These are phyloP conservation scores for Neurospora sp. DNA, from an alignment of 495 filamentous ascomycete genomes.

Conservation along the genomic window DNA sequence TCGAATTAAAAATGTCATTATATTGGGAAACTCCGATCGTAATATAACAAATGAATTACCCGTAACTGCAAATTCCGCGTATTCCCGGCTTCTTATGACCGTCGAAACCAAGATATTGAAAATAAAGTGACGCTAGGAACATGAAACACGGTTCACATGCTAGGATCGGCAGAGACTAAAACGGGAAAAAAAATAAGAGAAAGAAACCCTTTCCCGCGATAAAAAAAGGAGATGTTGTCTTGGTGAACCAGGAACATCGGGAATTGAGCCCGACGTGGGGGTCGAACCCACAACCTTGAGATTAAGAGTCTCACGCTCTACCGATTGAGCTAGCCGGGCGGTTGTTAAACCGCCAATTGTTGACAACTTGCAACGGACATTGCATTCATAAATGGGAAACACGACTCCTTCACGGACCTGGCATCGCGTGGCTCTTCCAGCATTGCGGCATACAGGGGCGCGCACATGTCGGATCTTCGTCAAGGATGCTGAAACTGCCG, in stretches of 20 bases:
- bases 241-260: neutral
- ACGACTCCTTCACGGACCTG: neutral
- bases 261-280: neutral
- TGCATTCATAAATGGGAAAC: neutral
- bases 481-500: neutral
- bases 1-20: neutral
- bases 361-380: fast-evolving
- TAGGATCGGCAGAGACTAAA: neutral
- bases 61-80: neutral
- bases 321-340: slow-evolving; percentile 65
- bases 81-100: neutral
- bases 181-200: neutral
- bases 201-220: neutral
- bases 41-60: neutral
- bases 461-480: neutral
- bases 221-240: neutral
- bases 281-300: neutral
- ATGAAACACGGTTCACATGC: neutral
- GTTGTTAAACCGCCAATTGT: neutral
- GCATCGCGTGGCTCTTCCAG: neutral
- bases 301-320: slow-evolving; percentile 78
- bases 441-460: neutral
- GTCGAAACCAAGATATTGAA: neutral
- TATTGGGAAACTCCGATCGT: neutral
- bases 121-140: neutral